These are phyloP conservation scores for Ophiostoma australiae DNA, from an alignment of 2,329 filamentous ascomycete species.

Conservation along the genomic window DNA sequence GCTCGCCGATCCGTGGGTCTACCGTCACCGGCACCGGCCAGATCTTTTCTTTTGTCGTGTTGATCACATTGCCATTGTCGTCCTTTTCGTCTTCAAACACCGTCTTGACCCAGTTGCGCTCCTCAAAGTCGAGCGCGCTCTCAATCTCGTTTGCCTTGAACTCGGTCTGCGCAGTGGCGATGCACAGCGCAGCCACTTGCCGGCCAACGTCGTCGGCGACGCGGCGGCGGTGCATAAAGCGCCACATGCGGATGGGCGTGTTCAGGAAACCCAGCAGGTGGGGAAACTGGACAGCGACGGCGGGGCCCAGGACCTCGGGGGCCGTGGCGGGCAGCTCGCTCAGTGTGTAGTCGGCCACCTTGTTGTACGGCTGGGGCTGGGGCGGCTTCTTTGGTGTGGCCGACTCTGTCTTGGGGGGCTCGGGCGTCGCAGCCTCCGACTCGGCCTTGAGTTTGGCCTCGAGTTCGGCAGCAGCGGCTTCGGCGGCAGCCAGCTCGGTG, in stretches of 20 bases:
- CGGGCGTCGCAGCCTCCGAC: background rate
- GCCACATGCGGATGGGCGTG: conserved; percentile 77
- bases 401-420: conserved; percentile 28
- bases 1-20: conserved; percentile 67
- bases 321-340: conserved; percentile 59
- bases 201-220: conserved; percentile 86
- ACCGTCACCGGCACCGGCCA: conserved; percentile 72
- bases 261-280: conserved; percentile 90
- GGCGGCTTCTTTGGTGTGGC: conserved; percentile 50
- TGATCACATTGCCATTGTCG: conserved; percentile 20
- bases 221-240: conserved; percentile 78
- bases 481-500: conserved; percentile 4
- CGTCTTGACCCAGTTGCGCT: conserved; percentile 80
- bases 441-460: conserved; percentile 16
- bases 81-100: conserved; percentile 53
- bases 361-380: conserved; percentile 70
- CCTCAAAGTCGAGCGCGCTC: conserved; percentile 62
- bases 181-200: conserved; percentile 78
- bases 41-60: conserved; percentile 56
- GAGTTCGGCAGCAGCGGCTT: conserved; percentile 1
- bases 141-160: conserved; percentile 58
- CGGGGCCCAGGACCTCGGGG: conserved; percentile 68
- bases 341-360: conserved; percentile 63
- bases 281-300: conserved; percentile 69
- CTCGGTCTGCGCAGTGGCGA: conserved; percentile 53